Evolutionary conservation across 2,329 filamentous ascomycete genomes (phyloP), one percentile per base, ranked within the genome.

Genomic region (Penicillium hordei): DNA sequence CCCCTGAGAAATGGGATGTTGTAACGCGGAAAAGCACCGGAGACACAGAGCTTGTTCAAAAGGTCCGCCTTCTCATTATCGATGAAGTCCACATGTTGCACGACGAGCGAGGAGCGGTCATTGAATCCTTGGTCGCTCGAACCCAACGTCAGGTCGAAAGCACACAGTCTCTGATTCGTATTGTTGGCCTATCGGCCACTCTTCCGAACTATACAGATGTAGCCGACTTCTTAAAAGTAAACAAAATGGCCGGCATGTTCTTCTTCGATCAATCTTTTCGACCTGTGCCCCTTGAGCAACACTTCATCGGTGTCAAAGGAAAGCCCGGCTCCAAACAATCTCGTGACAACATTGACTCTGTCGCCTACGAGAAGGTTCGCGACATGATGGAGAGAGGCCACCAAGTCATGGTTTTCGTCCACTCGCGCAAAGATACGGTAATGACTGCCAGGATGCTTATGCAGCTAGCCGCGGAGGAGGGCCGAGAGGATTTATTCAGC

Each of bases 51-150:
- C 84, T 99, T 3, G 95, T 99, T 15, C 94, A 99, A 69, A 99
- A 99, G 73, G 94, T 99, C 25, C 87, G 93, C 12, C 81, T 99
- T 2, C 83, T 99, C 59, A 97, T 99, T 68, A 97, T 99, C 61
- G 94, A 99, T 74, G 94, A 99, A 78, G 94, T 99, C 1, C 94
- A 99, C 72, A 99, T 99, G 95, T 87, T 99, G 68, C 95, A 99
- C 69, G 94, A 99, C 72, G 94, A 97, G 75, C 87, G 94, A 72
- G 94, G 94, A 70, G 92, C 95, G 13, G 95, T 99, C 0, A 83
- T 99, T 29, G 94, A 99, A 72, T 97, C 93, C 6, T 82, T 99
- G 23, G 95, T 99, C 17, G 94, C 94, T 12, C 86, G 94, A 67
- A 99, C 95, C 0, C 89, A 97, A 77, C 84, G 94, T 62, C 94